Percentiles rank a stretch among this genome's conserved stretches.
phyloP scores from a whole-genome alignment of 495 filamentous ascomycete species.

The Schizothecium vesticola region DNA sequence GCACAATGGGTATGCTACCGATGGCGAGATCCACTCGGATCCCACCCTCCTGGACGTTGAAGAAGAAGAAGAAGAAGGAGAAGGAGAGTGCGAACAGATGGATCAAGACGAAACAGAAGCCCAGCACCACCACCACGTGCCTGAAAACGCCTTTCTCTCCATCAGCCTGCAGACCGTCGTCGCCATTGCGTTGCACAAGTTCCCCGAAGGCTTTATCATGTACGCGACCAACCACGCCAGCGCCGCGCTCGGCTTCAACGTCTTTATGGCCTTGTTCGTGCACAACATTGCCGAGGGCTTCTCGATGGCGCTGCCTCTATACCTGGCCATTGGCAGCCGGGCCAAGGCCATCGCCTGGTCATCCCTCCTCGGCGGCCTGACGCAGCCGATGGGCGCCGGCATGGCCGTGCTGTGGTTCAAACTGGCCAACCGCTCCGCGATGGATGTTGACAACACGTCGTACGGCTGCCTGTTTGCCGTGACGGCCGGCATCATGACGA shows the following conservation, averaged over 20 bases:
- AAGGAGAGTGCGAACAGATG: slow-evolving; percentile 20
- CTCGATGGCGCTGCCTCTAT: slow-evolving; percentile 84
- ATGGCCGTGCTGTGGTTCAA: slow-evolving; percentile 82
- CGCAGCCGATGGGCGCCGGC: slow-evolving; percentile 79
- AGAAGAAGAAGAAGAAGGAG: slow-evolving; percentile 29
- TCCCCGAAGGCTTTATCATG: slow-evolving; percentile 97
- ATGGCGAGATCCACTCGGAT: slow-evolving; percentile 15
- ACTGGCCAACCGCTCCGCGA: slow-evolving; percentile 45
- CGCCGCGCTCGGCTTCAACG: slow-evolving; percentile 75
- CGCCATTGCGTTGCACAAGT: slow-evolving; percentile 93
- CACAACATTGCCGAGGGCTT: slow-evolving; percentile 98
- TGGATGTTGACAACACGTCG: slow-evolving; percentile 58
- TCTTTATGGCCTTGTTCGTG: slow-evolving; percentile 93
- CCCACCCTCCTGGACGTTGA: slow-evolving; percentile 14
- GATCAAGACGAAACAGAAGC: slow-evolving; percentile 35
- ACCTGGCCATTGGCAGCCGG: slow-evolving; percentile 74
- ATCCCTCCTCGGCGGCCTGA: slow-evolving; percentile 74
- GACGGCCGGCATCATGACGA: slow-evolving; percentile 91
- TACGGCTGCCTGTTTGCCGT: slow-evolving; percentile 88
- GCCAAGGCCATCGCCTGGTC: slow-evolving; percentile 79
- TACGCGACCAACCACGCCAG: slow-evolving; percentile 97
- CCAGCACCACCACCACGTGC: slow-evolving; percentile 93
- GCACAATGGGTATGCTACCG: background rate
- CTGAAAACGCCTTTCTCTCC: slow-evolving; percentile 85
- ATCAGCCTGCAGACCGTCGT: slow-evolving; percentile 90